Conservation (phyloP, 305 asterid genomes). For the Fraxinus platypoda region DNA sequence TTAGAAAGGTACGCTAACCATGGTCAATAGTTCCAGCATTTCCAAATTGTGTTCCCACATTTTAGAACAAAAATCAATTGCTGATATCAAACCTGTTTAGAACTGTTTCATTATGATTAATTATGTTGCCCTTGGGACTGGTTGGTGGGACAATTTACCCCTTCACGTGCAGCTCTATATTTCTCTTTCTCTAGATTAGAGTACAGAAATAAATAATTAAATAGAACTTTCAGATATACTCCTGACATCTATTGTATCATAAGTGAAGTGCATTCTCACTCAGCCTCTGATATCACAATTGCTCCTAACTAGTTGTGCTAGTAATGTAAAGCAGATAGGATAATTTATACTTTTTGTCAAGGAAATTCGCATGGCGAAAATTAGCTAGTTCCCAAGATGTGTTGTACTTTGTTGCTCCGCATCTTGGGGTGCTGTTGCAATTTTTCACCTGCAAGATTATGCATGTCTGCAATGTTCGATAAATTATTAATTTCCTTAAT, state of each 20-base stretch:
- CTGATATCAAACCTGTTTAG: not conserved
- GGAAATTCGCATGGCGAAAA: not conserved
- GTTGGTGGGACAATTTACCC: not conserved
- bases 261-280: not conserved
- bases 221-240: not conserved
- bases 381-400: not conserved
- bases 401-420: not conserved
- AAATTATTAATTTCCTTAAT: not conserved
- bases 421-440: not conserved
- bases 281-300: not conserved
- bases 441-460: not conserved
- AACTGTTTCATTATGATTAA: not conserved
- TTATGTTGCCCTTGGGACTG: not conserved
- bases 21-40: not conserved
- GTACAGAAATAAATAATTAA: not conserved
- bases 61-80: not conserved
- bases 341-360: not conserved
- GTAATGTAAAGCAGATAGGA: not conserved
- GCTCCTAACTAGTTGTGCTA: not conserved
- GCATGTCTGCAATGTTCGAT: not conserved
- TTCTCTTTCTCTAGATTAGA: not conserved
- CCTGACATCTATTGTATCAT: not conserved
- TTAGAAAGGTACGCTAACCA: conserved; percentile 54
- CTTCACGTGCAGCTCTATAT: not conserved
- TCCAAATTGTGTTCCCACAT: not conserved